These are phyloP conservation scores for Chaetothyriales sp. DNA, from an alignment of 2,329 filamentous ascomycete species.

Conservation along the genomic window DNA sequence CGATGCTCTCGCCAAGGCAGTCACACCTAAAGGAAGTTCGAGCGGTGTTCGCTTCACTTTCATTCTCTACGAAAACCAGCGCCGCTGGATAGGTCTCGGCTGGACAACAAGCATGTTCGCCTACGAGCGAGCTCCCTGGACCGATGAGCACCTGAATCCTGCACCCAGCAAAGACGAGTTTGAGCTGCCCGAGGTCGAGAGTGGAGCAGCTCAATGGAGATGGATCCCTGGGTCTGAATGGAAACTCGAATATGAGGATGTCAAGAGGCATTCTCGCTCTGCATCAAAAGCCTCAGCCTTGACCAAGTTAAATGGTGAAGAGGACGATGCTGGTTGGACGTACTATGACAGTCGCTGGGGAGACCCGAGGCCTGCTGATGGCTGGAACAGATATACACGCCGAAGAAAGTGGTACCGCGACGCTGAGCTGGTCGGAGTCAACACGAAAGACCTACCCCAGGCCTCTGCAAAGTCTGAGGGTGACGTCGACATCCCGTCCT, in stretches of 20 bases:
- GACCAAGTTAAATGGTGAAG: conserved; percentile 22
- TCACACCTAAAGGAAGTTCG: conserved; percentile 33
- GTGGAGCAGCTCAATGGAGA: conserved; percentile 49
- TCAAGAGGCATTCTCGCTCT: conserved; percentile 8
- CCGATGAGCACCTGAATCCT: conserved; percentile 81
- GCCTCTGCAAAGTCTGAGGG: neutral
- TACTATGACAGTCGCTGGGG: conserved; percentile 99
- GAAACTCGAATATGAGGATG: conserved; percentile 59
- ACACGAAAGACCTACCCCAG: conserved; percentile 2
- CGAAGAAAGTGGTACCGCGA: conserved; percentile 93
- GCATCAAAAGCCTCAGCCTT: conserved; percentile 25
- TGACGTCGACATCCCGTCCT: neutral
- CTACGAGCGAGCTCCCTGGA: conserved; percentile 83
- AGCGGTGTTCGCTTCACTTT: conserved; percentile 91
- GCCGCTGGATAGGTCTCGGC: conserved; percentile 83
- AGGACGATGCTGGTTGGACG: conserved; percentile 70
- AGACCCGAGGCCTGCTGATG: conserved; percentile 71
- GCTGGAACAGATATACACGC: conserved; percentile 88
- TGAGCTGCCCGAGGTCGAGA: conserved; percentile 50
- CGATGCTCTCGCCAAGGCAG: conserved; percentile 31
- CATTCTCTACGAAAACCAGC: conserved; percentile 89
- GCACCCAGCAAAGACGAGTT: conserved; percentile 62
- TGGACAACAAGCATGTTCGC: conserved; percentile 88
- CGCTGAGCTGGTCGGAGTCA: conserved; percentile 75
- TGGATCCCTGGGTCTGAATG: conserved; percentile 81